A percentile compares a stretch with the other conserved stretches of the same genome.
Evolutionary conservation across 345 rosid species (phyloP).

Genomic region (Hirschfeldia incana): DNA sequence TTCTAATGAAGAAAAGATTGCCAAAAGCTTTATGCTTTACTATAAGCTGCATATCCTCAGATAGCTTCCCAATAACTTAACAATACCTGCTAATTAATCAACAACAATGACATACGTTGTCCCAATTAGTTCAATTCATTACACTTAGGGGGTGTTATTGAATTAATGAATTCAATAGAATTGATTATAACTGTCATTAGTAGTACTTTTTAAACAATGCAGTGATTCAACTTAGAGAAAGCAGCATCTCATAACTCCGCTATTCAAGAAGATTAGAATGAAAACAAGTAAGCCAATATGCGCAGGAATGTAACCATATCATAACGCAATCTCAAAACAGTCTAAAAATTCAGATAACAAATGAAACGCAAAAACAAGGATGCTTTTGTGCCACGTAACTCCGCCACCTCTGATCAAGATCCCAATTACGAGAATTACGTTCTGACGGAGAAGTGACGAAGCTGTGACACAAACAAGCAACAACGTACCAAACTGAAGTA

Average conservation of each 20-base stretch:
- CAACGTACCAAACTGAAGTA: not conserved
- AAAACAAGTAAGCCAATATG: not conserved
- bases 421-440: constrained; percentile 21
- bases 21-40: not conserved
- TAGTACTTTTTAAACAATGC: no score
- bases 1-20: not conserved
- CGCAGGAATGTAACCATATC: not conserved
- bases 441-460: not conserved
- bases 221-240: no score
- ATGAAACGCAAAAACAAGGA: not conserved
- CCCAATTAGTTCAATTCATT: no score
- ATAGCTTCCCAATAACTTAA: not conserved
- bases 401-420: constrained; percentile 27
- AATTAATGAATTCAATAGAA: no score
- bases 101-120: no score
- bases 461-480: not conserved
- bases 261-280: not conserved
- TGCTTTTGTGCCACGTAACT: not conserved
- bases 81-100: no score
- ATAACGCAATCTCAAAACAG: not conserved
- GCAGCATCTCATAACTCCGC: no score
- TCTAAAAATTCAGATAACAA: not conserved
- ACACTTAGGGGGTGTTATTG: no score
- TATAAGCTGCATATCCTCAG: not conserved
- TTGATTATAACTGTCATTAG: no score